A percentile compares a stretch with the other conserved stretches of the same genome.
Conservation (phyloP, 495 filamentous ascomycete species). For the Hypoxylon perforatum region DNA sequence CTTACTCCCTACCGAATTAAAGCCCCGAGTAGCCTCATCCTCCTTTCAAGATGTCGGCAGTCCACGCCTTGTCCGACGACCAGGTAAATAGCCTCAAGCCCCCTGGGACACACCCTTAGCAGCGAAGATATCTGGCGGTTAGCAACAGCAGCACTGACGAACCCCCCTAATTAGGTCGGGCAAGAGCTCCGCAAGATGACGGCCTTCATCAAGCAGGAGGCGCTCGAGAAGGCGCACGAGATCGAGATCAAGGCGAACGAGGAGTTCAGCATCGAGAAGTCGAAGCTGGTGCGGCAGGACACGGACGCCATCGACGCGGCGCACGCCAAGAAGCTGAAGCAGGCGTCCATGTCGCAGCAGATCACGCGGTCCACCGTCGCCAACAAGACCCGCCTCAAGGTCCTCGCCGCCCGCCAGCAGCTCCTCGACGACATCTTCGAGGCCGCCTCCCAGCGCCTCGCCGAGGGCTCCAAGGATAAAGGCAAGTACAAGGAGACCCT, state of each 20-base stretch:
- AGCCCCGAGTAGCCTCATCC: slow-evolving; percentile 38
- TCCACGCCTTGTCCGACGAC: slow-evolving; percentile 95
- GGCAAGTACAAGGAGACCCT: slow-evolving; percentile 77
- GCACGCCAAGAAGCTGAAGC: slow-evolving; percentile 99
- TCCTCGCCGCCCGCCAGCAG: slow-evolving; percentile 87
- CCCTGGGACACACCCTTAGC: neutral
- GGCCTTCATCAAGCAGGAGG: slow-evolving; percentile 99
- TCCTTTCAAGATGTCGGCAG: slow-evolving; percentile 81
- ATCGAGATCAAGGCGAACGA: slow-evolving; percentile 98
- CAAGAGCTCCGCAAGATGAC: slow-evolving; percentile 99
- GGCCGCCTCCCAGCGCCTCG: slow-evolving; percentile 73
- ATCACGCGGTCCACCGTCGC: slow-evolving; percentile 92
- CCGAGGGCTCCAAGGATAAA: slow-evolving; percentile 71
- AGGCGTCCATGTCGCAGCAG: slow-evolving; percentile 95
- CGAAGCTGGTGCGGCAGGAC: slow-evolving; percentile 95
- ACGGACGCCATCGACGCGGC: slow-evolving; percentile 88
- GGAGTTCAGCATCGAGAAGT: slow-evolving; percentile 98
- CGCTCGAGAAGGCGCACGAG: slow-evolving; percentile 93
- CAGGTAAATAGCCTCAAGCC: slow-evolving; percentile 70
- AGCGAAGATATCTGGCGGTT: neutral
- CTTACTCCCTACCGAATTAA: slow-evolving; percentile 21
- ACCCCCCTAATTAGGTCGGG: slow-evolving; percentile 71
- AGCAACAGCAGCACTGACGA: slow-evolving; percentile 23
- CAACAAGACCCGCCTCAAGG: slow-evolving; percentile 92
- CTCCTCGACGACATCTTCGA: slow-evolving; percentile 94